Base-by-base conservation (phyloP, 2,329 filamentous ascomycete genomes). In the Trichoderma hamatum region DNA sequence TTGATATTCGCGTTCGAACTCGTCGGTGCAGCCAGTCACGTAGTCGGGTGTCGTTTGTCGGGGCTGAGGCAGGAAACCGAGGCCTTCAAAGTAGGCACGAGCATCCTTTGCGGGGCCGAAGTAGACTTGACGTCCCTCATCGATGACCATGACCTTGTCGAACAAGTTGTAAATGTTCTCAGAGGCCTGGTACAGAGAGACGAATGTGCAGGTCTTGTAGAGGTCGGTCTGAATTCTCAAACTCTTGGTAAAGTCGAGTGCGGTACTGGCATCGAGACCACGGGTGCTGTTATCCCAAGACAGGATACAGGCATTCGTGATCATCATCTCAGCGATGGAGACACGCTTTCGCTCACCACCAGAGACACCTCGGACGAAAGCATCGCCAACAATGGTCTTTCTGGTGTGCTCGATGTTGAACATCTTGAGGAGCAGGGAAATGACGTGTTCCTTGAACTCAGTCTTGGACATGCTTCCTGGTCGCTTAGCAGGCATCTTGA, bases 351-450 rank as follows among this genome's bases (percentile, higher is more conserved):
- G 84, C 80, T 95, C 92, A 68, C 90, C 92, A 71, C 92, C 93
- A 56, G 89, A 93, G 0, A 96, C 85, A 77, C 93, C 94, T 62
- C 92, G 89, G 24, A 96, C 86, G 71, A 95, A 93, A 0, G 88
- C 87, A 71, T 96, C 91, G 9, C 94, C 94, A 30, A 97, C 93
- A 34, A 95, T 88, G 0, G 94, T 97, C 76, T 94, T 87, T 63
- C 88, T 86, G 0, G 93, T 96, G 78, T 97, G 93, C 78, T 94
- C 91, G 66, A 97, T 97, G 76, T 95, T 96, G 84, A 97, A 96
- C 92, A 96, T 96, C 76, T 92, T 93, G 63, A 97, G 83, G 70
- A 97, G 84, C 75, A 90, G 87, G 21, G 88, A 85, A 70, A 94
- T 85, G 69, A 96, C 89, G 73, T 89, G 88, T 61, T 91, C 85